Evolutionary conservation across 768 basidiomycete species (phyloP).

Genomic region (Kwoniella sp.): DNA sequence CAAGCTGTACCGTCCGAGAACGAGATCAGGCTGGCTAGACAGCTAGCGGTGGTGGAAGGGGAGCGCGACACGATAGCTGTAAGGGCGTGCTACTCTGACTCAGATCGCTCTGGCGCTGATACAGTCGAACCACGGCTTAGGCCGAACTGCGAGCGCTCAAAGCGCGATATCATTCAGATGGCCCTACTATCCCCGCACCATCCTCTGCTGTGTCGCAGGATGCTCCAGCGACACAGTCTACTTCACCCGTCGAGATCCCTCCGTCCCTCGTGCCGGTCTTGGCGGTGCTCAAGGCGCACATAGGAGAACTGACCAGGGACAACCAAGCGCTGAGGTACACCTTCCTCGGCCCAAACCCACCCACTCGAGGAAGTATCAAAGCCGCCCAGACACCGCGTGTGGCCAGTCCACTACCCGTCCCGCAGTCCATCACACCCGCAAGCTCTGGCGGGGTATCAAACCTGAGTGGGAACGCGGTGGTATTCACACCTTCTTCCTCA

Average conservation of each 20-base stretch:
- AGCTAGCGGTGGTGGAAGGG: conserved; percentile 23
- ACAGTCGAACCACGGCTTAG: conserved; percentile 4
- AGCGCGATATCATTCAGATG: conserved; percentile 1
- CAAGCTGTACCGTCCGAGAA: conserved; percentile 19
- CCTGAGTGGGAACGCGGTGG: not conserved
- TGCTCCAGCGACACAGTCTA: not conserved
- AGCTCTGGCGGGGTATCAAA: not conserved
- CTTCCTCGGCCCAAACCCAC: conserved; percentile 21
- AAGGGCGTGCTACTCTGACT: too few relatives aligned
- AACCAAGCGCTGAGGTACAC: conserved; percentile 40
- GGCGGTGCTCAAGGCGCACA: conserved; percentile 26
- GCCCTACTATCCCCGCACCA: conserved; percentile 7
- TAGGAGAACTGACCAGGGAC: conserved; percentile 31
- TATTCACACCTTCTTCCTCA: not conserved
- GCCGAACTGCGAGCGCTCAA: conserved; percentile 14
- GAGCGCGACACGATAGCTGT: too few relatives aligned
- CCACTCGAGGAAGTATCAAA: conserved; percentile 2
- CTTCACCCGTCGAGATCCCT: conserved; percentile 18
- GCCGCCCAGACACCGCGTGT: conserved; percentile 3
- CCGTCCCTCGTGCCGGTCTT: conserved; percentile 27
- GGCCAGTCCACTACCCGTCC: conserved; percentile 7
- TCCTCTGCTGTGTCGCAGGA: not conserved
- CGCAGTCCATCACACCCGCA: too few relatives aligned
- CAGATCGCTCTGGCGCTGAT: not conserved
- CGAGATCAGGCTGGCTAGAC: conserved; percentile 22